phyloP scores from a whole-genome alignment of 2,329 filamentous ascomycete genomes.

The Metarhizium humberi region DNA sequence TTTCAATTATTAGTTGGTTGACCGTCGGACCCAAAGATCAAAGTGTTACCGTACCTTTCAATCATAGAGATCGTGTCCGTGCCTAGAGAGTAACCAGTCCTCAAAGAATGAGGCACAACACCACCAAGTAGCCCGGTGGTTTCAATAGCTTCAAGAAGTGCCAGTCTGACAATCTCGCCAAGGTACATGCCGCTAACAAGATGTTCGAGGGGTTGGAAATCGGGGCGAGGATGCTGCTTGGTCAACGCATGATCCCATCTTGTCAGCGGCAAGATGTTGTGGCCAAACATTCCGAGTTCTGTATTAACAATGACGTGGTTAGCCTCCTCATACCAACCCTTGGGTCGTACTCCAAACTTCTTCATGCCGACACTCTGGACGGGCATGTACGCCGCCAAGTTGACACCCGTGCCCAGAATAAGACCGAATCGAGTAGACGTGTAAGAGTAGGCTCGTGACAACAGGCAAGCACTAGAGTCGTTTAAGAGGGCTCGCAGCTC shows the following conservation, averaged over 20 bases:
- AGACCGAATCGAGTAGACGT: constrained; percentile 52
- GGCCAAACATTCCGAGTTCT: constrained; percentile 58
- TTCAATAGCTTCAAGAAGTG: constrained; percentile 48
- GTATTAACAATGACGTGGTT: constrained; percentile 59
- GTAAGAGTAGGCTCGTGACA: constrained; percentile 54
- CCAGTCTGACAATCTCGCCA: constrained; percentile 53
- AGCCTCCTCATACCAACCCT: constrained; percentile 46
- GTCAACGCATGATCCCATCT: constrained; percentile 50
- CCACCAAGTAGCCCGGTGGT: constrained; percentile 46
- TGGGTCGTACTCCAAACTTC: constrained; percentile 49
- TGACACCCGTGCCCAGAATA: constrained; percentile 59
- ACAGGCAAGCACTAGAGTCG: constrained; percentile 56
- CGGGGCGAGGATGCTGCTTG: constrained; percentile 41
- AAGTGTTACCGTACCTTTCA: constrained; percentile 37
- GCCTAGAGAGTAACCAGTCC: constrained; percentile 45
- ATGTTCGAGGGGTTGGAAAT: constrained; percentile 54
- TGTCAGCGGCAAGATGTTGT: constrained; percentile 47
- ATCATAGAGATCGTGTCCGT: constrained; percentile 51
- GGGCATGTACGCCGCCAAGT: constrained; percentile 56
- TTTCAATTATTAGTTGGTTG: background rate
- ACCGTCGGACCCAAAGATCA: background rate
- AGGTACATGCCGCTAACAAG: constrained; percentile 58
- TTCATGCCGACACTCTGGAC: constrained; percentile 41
- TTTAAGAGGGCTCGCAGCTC: constrained; percentile 54
- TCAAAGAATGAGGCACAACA: constrained; percentile 43